Evolutionary conservation across 768 basidiomycete species (phyloP).

Genomic region (Nidula microcarpa): DNA sequence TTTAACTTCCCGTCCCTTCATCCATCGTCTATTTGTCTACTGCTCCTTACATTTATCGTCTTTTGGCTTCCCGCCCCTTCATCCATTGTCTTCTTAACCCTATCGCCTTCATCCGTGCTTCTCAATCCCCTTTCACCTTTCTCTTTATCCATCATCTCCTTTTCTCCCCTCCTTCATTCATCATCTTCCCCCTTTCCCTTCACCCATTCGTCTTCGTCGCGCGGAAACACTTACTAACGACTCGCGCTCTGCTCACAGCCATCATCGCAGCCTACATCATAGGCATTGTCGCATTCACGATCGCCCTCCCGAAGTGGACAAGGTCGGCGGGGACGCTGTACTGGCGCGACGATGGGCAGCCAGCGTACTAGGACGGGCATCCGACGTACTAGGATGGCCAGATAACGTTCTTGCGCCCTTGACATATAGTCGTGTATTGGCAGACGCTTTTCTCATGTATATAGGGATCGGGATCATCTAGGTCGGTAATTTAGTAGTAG

Average conservation of each 20-base stretch:
- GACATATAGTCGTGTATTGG: too few species aligned
- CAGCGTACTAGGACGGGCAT: too few species aligned
- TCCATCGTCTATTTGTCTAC: conserved; percentile 6
- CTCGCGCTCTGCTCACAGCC: conserved; percentile 26
- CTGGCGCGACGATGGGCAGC: conserved; percentile 6
- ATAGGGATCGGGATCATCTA: too few species aligned
- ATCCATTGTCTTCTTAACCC: too few species aligned
- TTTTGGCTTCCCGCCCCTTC: too few species aligned
- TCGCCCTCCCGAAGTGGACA: conserved; percentile 33
- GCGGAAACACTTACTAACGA: not conserved
- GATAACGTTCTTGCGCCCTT: too few species aligned
- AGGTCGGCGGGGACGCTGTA: conserved; percentile 14
- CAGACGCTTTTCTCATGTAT: too few species aligned
- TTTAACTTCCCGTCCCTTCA: not conserved
- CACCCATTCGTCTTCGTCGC: too few species aligned
- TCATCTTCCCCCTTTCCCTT: too few species aligned
- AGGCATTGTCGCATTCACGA: conserved; percentile 59
- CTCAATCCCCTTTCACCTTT: not conserved
- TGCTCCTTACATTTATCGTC: not conserved
- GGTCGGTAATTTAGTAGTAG: too few species aligned
- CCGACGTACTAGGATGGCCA: too few species aligned
- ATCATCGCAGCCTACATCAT: conserved; percentile 52
- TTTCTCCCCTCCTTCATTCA: not conserved
- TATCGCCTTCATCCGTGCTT: too few species aligned
- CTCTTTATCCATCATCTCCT: conserved; percentile 8